A percentile compares a stretch with the other conserved stretches of the same genome.
These are phyloP conservation scores for Ananas comosus DNA, from an alignment of 176 grass and related monocot species.

Conservation along the genomic window DNA sequence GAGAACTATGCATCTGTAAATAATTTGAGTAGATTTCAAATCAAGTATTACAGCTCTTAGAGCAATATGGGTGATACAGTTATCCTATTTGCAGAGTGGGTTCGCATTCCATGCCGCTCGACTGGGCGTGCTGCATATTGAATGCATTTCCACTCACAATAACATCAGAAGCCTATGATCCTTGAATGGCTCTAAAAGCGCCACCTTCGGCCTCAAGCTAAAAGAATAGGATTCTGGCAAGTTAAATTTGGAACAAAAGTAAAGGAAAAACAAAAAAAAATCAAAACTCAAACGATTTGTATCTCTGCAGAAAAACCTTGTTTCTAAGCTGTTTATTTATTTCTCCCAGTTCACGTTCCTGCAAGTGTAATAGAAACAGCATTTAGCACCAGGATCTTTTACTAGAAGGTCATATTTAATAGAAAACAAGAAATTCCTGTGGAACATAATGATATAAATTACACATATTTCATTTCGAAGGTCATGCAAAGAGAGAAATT, in stretches of 20 bases:
- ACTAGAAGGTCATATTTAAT: no score
- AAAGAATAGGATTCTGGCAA: background rate
- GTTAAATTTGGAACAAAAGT: background rate
- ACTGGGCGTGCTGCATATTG: constrained; percentile 37
- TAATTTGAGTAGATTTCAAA: no score
- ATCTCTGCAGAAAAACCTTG: constrained; percentile 31
- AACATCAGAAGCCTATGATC: constrained; percentile 41
- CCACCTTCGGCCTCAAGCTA: constrained; percentile 68
- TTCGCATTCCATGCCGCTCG: constrained; percentile 56
- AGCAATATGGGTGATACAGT: background rate
- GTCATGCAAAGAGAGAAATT: no score
- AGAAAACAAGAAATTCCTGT: no score
- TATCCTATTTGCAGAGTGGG: constrained; percentile 89
- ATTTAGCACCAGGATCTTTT: no score
- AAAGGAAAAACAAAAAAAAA: background rate
- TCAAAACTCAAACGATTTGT: background rate
- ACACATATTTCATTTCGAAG: no score
- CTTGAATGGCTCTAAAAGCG: constrained; percentile 51
- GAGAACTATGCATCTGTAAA: no score
- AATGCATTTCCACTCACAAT: constrained; percentile 37
- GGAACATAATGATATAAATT: no score
- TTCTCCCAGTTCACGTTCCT: constrained; percentile 90
- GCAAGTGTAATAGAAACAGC: constrained; percentile 3
- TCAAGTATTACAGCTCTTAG: no score
- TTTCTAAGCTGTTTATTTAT: constrained; percentile 85